These are phyloP conservation scores for Cladophialophora exuberans DNA, from an alignment of 2,329 filamentous ascomycete genomes.

Conservation along the genomic window DNA sequence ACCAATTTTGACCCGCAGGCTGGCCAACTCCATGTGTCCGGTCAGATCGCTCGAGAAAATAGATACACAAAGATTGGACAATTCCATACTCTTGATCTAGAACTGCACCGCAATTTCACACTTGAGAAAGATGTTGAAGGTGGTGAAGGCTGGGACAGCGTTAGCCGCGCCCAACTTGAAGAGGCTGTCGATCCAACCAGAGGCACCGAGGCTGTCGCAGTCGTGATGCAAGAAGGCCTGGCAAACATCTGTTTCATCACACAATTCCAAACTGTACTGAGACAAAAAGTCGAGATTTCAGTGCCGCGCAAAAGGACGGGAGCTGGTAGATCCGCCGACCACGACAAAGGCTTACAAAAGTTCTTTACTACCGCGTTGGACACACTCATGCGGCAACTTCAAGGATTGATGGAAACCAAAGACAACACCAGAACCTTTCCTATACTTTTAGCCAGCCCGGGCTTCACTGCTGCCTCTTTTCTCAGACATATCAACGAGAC, in stretches of 20 bases:
- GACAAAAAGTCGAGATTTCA: constrained; percentile 52
- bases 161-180: constrained; percentile 75
- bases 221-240: constrained; percentile 83
- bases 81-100: constrained; percentile 77
- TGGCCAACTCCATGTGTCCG: constrained; percentile 69
- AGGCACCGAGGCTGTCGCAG: constrained; percentile 80
- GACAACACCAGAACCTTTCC: constrained; percentile 56
- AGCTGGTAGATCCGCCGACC: constrained; percentile 45
- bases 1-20: constrained; percentile 72
- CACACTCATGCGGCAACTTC: constrained; percentile 76
- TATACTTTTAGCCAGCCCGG: constrained; percentile 83
- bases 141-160: constrained; percentile 78
- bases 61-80: constrained; percentile 68
- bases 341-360: constrained; percentile 65
- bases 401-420: constrained; percentile 60
- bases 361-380: constrained; percentile 80
- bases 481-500: constrained; percentile 69
- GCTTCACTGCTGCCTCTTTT: constrained; percentile 82
- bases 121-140: constrained; percentile 73
- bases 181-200: constrained; percentile 79
- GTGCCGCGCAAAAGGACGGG: constrained; percentile 52
- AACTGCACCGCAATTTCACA: constrained; percentile 84
- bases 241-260: constrained; percentile 57
- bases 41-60: constrained; percentile 68
- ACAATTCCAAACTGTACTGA: constrained; percentile 53